Evolutionary conservation across 805 yeast species (phyloP).

Genomic region (Komagataella kurtzmanii): DNA sequence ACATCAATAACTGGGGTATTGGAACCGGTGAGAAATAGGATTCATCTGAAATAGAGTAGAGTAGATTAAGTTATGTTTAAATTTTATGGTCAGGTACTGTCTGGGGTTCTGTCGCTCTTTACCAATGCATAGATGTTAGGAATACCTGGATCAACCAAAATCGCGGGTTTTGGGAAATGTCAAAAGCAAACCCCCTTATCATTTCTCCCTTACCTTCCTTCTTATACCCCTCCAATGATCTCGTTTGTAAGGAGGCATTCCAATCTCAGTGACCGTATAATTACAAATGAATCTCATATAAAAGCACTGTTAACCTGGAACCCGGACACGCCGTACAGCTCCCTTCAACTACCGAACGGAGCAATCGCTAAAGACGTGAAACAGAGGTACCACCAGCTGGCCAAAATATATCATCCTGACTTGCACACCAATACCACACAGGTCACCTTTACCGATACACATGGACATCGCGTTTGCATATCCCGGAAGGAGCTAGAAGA

Average conservation of each 20-base stretch:
- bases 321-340: background rate
- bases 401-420: slow-evolving; percentile 81
- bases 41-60: background rate
- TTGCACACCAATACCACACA: slow-evolving; percentile 5
- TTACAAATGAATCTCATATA: slow-evolving; percentile 41
- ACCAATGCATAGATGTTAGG: too few relatives aligned
- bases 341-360: slow-evolving; percentile 8
- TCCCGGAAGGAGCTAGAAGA: slow-evolving; percentile 12
- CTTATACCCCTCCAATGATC: background rate
- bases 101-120: background rate
- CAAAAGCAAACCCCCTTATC: background rate
- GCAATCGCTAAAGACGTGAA: slow-evolving; percentile 21
- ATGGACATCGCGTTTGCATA: slow-evolving; percentile 1
- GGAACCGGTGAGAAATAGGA: slow-evolving; percentile 1
- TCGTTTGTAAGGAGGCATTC: background rate
- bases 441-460: slow-evolving; percentile 1
- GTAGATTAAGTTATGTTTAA: background rate
- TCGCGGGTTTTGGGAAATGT: background rate
- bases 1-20: slow-evolving; percentile 48
- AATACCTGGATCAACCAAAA: slow-evolving; percentile 8
- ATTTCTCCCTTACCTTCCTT: background rate
- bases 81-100: background rate
- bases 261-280: slow-evolving; percentile 10
- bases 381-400: slow-evolving; percentile 40
- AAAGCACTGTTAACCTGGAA: slow-evolving; percentile 1